These are phyloP conservation scores for Aspergillus quadricinctus DNA, from an alignment of 2,329 filamentous ascomycete species.

Conservation along the genomic window DNA sequence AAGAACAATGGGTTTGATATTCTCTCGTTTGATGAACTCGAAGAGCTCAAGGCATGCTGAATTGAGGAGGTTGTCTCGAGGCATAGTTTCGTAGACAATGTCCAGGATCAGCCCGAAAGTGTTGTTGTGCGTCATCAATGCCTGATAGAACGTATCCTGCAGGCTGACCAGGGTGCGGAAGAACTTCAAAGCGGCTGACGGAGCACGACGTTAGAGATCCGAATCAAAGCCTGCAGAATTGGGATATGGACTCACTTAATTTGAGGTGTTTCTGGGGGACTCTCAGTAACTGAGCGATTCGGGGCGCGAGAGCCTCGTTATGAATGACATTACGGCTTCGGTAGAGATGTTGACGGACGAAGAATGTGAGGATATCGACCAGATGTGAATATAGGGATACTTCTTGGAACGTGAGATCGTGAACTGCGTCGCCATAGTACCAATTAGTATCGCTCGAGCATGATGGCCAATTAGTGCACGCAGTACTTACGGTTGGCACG, in stretches of 20 bases:
- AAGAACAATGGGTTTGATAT: conserved; percentile 73
- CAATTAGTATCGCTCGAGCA: conserved; percentile 4
- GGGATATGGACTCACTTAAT: conserved; percentile 59
- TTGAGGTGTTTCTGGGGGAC: conserved; percentile 89
- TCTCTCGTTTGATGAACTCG: conserved; percentile 79
- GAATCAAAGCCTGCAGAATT: background rate
- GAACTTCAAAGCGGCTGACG: conserved; percentile 79
- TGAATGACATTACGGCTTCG: conserved; percentile 86
- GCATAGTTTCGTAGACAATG: conserved; percentile 78
- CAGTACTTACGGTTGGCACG: conserved; percentile 49
- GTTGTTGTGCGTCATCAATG: conserved; percentile 74
- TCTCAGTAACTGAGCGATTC: conserved; percentile 75
- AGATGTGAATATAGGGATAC: conserved; percentile 88
- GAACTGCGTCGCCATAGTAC: conserved; percentile 43
- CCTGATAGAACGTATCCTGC: conserved; percentile 87
- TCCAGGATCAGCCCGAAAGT: conserved; percentile 81
- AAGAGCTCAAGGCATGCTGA: conserved; percentile 94
- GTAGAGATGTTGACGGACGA: conserved; percentile 81
- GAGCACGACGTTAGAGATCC: conserved; percentile 1
- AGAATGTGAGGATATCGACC: conserved; percentile 90
- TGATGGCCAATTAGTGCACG: background rate
- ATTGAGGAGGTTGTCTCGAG: conserved; percentile 86
- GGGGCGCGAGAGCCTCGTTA: conserved; percentile 68
- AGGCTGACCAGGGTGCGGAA: conserved; percentile 81
- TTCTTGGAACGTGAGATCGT: conserved; percentile 73